Conservation (phyloP, 352 stramenopile species). For the Phytophthora brassicae region DNA sequence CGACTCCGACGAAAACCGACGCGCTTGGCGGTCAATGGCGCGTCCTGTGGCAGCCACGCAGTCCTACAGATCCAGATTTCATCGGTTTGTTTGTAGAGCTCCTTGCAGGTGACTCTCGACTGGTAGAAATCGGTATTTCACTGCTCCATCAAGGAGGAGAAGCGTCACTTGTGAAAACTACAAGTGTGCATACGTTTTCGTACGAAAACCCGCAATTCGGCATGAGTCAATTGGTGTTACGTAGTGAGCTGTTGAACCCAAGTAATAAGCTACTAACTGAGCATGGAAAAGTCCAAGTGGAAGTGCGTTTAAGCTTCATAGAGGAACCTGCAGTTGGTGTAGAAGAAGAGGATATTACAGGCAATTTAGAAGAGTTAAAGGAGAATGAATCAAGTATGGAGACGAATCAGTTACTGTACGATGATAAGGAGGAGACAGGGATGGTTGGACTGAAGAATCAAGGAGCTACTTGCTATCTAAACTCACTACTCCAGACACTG, state of each 20-base stretch:
- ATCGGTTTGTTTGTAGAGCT: conserved; percentile 71
- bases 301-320: conserved; percentile 45
- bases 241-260: conserved; percentile 50
- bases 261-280: conserved; percentile 44
- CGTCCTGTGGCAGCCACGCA: conserved; percentile 65
- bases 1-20: conserved; percentile 41
- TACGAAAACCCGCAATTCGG: conserved; percentile 53
- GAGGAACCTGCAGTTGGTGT: conserved; percentile 9
- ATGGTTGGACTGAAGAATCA: conserved; percentile 91
- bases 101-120: conserved; percentile 14
- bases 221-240: conserved; percentile 51
- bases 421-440: conserved; percentile 81
- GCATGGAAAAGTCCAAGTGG: conserved; percentile 50
- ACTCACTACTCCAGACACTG: conserved; percentile 92
- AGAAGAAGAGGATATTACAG: background rate
- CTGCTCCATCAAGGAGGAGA: conserved; percentile 37
- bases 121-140: conserved; percentile 44
- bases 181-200: conserved; percentile 54
- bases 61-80: conserved; percentile 41
- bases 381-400: no score
- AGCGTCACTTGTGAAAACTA: conserved; percentile 36
- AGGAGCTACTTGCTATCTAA: conserved; percentile 93
- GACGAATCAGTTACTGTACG: conserved; percentile 34
- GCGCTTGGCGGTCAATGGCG: conserved; percentile 49
- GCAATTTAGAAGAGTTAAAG: background rate